Evolutionary conservation across 306 rosid genomes (phyloP), one percentile per base, ranked within the genome.

Genomic region (Sicyos baderoa): DNA sequence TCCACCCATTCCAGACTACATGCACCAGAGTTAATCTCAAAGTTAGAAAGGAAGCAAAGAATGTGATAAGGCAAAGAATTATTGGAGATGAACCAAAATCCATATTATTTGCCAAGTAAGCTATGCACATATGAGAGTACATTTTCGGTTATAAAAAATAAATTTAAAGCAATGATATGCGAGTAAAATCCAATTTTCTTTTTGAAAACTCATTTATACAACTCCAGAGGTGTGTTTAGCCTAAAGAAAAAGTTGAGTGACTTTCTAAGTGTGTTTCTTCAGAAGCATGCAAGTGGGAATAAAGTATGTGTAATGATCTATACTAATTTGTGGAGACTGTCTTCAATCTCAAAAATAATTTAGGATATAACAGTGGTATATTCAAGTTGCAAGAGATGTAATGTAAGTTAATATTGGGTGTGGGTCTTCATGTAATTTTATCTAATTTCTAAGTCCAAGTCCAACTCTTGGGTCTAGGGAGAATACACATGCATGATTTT

Each of bases 1-100:
- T 79, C 99, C 99, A 68, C 99, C 99, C 99, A 93, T 93, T 79
- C 99, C 99, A 62, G 99, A 86, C 97, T 92, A 77, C 77, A 79
- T 37, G 64, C 69, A 62, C 48, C 48, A 75, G 59, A 62, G 19
- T 44, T 12, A 58, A 37, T 51, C 73, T 52, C 74, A 71, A 42
- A 51, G 70, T 68, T 68, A 54, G 70, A 10, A 44, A 70, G 73
- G 51, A 77, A 42, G 32, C 70, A 40, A 42, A 23, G 62, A 32
- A 32, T 27, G 32, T 27, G 32, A 27, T 32, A 4, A 32, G 2
- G 42, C 16, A 62, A 17, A 40, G 68, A 62, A 37, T 10, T 4
- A 59, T 60, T 60, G 67, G 23, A 29, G 67, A 16, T 60, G 48
- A 60, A 61, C 49, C 68, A 35, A 61, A 59, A 59, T 59, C 42